Evolutionary conservation across 176 grass and related monocot species (phyloP), one percentile per base, ranked within the genome.

Genomic region (Lolium rigidum): DNA sequence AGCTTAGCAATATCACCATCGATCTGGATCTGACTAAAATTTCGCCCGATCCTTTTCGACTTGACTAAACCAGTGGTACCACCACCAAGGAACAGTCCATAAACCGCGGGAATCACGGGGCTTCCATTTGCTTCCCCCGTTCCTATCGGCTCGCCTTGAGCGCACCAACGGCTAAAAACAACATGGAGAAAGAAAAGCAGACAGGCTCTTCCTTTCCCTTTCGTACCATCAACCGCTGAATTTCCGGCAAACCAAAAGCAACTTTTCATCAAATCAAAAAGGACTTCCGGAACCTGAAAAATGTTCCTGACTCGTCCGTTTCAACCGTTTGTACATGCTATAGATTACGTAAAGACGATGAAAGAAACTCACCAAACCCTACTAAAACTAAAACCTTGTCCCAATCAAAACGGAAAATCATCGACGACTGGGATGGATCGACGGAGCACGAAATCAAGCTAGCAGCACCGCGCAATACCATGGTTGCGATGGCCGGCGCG

Each of bases 81-180:
- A 22, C 12, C 25, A 15, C 62, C 16, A 28, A 20, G 5, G 52
- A 59, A 41, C 22, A 2, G 54, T 70, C 63, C 9, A 47, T 7
- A 17, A 83, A 8, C 21, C 75, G 73, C 80, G 35, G 56, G 7
- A 70, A 89, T 89, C 76, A 74, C 75, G 66, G 75, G 26, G 65
- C 41, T 58, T 20, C 9, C 22, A 24, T 74, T 74, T 73, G 4
- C 68, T 74, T 52, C 50, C 15, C 44, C 82, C 16, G 51, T 28
- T 83, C 54, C 22, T 44, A 21, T 35, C 25, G 69, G 68, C 52
- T 35, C 43, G 16, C 59, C 62, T 65, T 65, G 12, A 63, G 21
- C 41, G 61, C 63, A 54, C 80, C 64, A 70, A 82, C 80, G 63
- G 79, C 47, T 69, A 24, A 82, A 69, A 81, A 31, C 46, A 21